A percentile compares a stretch with the other conserved stretches of the same genome.
Evolutionary conservation across 2,329 filamentous ascomycete species (phyloP).

Genomic region (Talaromyces sp.): DNA sequence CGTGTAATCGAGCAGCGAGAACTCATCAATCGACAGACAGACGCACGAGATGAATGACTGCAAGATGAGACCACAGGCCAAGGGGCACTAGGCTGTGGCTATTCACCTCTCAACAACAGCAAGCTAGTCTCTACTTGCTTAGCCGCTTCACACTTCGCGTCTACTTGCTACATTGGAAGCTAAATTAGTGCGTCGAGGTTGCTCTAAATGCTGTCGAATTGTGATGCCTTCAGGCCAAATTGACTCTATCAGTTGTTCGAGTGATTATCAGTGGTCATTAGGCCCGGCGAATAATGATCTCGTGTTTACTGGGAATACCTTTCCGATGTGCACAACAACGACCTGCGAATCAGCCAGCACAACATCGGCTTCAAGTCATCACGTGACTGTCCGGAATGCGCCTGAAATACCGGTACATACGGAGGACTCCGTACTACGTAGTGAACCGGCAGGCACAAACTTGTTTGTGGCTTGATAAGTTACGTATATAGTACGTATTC

Average conservation of each 20-base stretch:
- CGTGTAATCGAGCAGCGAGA: not conserved
- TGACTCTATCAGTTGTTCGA: not conserved
- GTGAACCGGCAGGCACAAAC: not conserved
- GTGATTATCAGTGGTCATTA: not conserved
- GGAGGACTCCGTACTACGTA: not conserved
- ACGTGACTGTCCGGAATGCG: slow-evolving; percentile 3
- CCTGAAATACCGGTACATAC: not conserved
- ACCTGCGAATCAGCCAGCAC: not conserved
- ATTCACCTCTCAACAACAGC: not conserved
- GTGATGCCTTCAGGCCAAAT: not conserved
- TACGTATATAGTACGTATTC: not conserved
- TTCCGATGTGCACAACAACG: not conserved
- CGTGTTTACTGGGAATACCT: not conserved
- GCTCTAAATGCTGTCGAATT: not conserved
- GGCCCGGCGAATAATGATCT: not conserved
- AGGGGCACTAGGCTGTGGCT: not conserved
- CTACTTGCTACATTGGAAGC: not conserved
- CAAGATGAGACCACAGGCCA: not conserved
- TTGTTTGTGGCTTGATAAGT: slow-evolving; percentile 4
- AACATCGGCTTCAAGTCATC: not conserved
- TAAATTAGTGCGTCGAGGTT: not conserved
- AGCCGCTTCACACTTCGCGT: not conserved
- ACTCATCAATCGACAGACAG: not conserved
- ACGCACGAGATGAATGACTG: not conserved
- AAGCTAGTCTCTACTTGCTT: slow-evolving; percentile 1